A percentile compares a stretch with the other conserved stretches of the same genome.
phyloP scores from a whole-genome alignment of 2,329 filamentous ascomycete species.

The Zalaria sp. region DNA sequence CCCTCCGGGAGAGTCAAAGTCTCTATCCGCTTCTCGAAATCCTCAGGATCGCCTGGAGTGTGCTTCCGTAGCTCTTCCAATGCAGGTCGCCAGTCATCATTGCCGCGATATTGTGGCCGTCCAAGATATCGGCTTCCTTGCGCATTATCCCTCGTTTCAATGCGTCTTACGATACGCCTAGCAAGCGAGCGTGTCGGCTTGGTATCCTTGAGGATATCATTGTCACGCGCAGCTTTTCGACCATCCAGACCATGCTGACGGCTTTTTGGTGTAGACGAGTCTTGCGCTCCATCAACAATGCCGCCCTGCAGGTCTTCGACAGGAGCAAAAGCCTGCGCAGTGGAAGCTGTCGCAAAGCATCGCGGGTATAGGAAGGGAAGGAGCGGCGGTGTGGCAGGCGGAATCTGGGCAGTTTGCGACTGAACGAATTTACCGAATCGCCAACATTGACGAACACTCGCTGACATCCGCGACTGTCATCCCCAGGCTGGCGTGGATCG shows the following conservation, averaged over 20 bases:
- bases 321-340: not conserved
- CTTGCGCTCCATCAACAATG: not conserved
- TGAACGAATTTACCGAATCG: not conserved
- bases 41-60: not conserved
- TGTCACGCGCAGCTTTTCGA: too few relatives aligned
- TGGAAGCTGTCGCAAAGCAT: not conserved
- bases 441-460: not conserved
- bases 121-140: too few relatives aligned
- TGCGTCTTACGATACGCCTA: too few relatives aligned
- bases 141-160: too few relatives aligned
- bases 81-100: constrained; percentile 2
- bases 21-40: constrained; percentile 4
- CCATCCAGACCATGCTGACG: too few relatives aligned
- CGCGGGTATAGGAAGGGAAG: not conserved
- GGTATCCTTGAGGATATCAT: too few relatives aligned
- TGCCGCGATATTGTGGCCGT: too few relatives aligned
- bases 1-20: constrained; percentile 3
- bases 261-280: not conserved
- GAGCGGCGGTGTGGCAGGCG: not conserved
- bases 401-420: not conserved
- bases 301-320: too few relatives aligned
- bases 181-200: too few relatives aligned
- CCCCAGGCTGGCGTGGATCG: too few relatives aligned
- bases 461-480: not conserved
- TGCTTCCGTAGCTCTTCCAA: not conserved